Conservation (phyloP, 140 eudicot genomes). For the Ambrosia hybrid region DNA sequence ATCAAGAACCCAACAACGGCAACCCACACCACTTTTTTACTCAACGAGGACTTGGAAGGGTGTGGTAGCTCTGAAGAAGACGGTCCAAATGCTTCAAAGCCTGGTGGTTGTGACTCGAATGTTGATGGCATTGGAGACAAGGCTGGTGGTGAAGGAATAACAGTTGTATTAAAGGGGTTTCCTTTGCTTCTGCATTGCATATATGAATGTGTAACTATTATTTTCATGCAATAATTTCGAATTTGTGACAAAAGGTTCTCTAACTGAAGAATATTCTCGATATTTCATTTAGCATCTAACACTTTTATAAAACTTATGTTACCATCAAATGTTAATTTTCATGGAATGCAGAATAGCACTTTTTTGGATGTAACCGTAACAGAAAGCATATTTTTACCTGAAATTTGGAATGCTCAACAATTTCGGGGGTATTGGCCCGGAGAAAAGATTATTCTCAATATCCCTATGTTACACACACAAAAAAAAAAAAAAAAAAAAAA, state of each 20-base stretch:
- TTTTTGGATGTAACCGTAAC: too few species aligned
- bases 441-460: conserved; percentile 79
- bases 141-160: conserved; percentile 57
- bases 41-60: conserved; percentile 27
- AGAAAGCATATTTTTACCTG: conserved; percentile 43
- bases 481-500: not conserved
- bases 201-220: conserved; percentile 21
- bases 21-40: conserved; percentile 39
- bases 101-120: conserved; percentile 46
- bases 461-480: conserved; percentile 57
- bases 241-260: not conserved
- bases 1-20: conserved; percentile 47
- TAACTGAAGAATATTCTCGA: too few species aligned
- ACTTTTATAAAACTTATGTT: too few species aligned
- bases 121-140: conserved; percentile 58
- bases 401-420: conserved; percentile 68
- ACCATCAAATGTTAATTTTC: too few species aligned
- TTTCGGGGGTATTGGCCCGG: conserved; percentile 84
- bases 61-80: conserved; percentile 31
- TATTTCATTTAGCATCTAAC: too few species aligned
- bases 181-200: conserved; percentile 63
- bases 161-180: conserved; percentile 82
- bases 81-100: conserved; percentile 38
- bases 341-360: too few species aligned
- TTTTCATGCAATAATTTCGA: not conserved